These are phyloP conservation scores for Penicillium canariense DNA, from an alignment of 495 filamentous ascomycete species.

Conservation along the genomic window DNA sequence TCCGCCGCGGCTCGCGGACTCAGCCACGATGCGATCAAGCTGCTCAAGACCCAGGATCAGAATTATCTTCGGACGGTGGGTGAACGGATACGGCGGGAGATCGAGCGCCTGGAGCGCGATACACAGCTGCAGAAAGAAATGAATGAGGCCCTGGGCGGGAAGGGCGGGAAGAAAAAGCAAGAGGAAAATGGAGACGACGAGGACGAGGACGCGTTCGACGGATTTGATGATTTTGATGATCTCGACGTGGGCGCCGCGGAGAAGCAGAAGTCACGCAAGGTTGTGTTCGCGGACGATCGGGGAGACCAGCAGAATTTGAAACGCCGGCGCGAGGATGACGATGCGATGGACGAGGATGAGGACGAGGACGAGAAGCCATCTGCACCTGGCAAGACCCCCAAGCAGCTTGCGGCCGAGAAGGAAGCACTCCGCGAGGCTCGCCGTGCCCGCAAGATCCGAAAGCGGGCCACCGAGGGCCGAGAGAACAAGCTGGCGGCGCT, in stretches of 20 bases:
- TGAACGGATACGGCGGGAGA: slow-evolving; percentile 56
- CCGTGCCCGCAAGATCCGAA: slow-evolving; percentile 46
- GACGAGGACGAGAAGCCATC: slow-evolving; percentile 29
- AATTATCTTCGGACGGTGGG: slow-evolving; percentile 76
- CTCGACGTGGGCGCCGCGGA: slow-evolving; percentile 26
- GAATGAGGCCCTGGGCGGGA: slow-evolving; percentile 27
- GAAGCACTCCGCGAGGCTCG: slow-evolving; percentile 42
- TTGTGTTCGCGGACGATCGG: slow-evolving; percentile 56
- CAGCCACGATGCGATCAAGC: slow-evolving; percentile 67
- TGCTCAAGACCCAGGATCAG: slow-evolving; percentile 95
- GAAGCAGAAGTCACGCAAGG: slow-evolving; percentile 41
- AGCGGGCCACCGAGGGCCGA: slow-evolving; percentile 46
- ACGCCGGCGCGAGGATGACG: slow-evolving; percentile 22
- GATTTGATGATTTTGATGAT: slow-evolving; percentile 30
- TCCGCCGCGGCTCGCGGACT: slow-evolving; percentile 43
- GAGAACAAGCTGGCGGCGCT: slow-evolving; percentile 60
- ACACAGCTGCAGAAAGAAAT: slow-evolving; percentile 42
- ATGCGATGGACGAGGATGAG: slow-evolving; percentile 29
- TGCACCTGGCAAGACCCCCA: slow-evolving; percentile 34
- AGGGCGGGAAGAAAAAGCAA: slow-evolving; percentile 25
- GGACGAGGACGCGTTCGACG: slow-evolving; percentile 27
- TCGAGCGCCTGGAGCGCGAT: slow-evolving; percentile 57
- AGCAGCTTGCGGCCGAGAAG: slow-evolving; percentile 42
- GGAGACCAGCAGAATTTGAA: slow-evolving; percentile 47
- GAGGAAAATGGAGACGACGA: slow-evolving; percentile 24